phyloP scores from a whole-genome alignment of 371 early-diverging fungal genomes.

The Coemansia sp. region DNA sequence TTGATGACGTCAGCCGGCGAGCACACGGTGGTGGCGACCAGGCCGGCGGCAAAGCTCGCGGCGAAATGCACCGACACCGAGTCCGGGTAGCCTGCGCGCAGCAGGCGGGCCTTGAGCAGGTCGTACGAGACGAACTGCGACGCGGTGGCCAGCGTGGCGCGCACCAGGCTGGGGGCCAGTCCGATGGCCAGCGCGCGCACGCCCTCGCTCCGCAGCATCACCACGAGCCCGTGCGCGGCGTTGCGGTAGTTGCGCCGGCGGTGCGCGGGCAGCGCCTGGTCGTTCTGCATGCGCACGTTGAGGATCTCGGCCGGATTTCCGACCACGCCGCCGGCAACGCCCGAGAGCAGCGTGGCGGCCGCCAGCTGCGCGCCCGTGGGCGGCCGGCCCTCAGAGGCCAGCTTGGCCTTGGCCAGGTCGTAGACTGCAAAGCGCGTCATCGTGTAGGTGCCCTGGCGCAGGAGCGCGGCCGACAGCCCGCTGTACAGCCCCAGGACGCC shows the following conservation, averaged over 20 bases:
- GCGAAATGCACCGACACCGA: slow-evolving; percentile 68
- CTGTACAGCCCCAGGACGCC: slow-evolving; percentile 59
- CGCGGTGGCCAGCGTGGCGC: slow-evolving; percentile 76
- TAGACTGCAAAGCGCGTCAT: slow-evolving; percentile 75
- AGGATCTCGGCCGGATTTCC: slow-evolving; percentile 83
- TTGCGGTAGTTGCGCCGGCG: slow-evolving; percentile 68
- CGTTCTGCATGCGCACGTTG: slow-evolving; percentile 82
- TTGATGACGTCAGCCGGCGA: slow-evolving; percentile 87
- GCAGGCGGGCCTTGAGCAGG: slow-evolving; percentile 60
- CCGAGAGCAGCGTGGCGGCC: slow-evolving; percentile 63
- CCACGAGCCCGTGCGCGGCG: slow-evolving; percentile 66
- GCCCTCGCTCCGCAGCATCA: slow-evolving; percentile 68
- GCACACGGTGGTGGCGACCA: slow-evolving; percentile 85
- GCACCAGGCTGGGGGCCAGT: slow-evolving; percentile 67
- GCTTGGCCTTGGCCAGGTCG: slow-evolving; percentile 52
- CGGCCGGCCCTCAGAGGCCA: slow-evolving; percentile 53
- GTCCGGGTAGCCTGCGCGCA: slow-evolving; percentile 58
- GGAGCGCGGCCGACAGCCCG: slow-evolving; percentile 68
- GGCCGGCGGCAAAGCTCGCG: slow-evolving; percentile 73
- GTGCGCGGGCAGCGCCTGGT: slow-evolving; percentile 64
- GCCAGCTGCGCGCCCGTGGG: slow-evolving; percentile 47
- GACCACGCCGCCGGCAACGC: slow-evolving; percentile 71
- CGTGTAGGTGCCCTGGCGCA: slow-evolving; percentile 76
- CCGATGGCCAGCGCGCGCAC: slow-evolving; percentile 63
- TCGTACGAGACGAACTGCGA: slow-evolving; percentile 76